phyloP scores from a whole-genome alignment of 106 monocot genomes.

The Acorus calamus region DNA sequence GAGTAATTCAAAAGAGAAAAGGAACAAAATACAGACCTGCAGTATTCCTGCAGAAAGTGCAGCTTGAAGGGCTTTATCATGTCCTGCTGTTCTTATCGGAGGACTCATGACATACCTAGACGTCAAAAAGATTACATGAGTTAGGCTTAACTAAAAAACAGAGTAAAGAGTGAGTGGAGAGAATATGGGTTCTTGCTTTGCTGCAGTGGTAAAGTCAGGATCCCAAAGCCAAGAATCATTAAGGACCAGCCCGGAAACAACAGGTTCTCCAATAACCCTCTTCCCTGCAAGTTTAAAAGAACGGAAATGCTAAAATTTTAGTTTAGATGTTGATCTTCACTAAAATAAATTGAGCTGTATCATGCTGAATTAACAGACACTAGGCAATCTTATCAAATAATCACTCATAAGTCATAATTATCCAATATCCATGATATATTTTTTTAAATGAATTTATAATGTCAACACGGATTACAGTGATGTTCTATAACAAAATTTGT shows the following conservation, averaged over 20 bases:
- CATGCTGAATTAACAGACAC: no score
- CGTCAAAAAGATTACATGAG: background rate
- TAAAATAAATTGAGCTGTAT: no score
- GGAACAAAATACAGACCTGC: slow-evolving; percentile 32
- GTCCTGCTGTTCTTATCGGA: slow-evolving; percentile 79
- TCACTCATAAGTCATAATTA: no score
- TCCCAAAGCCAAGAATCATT: slow-evolving; percentile 96
- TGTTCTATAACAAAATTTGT: no score
- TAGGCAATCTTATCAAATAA: no score
- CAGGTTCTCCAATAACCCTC: slow-evolving; percentile 93
- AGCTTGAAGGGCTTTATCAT: slow-evolving; percentile 81
- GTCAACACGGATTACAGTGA: no score
- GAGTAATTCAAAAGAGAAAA: no score
- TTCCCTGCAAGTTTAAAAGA: slow-evolving; percentile 49
- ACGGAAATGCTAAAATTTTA: background rate
- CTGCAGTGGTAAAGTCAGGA: slow-evolving; percentile 78
- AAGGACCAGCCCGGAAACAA: slow-evolving; percentile 86
- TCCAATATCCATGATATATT: no score
- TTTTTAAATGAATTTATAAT: no score
- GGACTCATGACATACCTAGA: slow-evolving; percentile 97
- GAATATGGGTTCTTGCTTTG: slow-evolving; percentile 41
- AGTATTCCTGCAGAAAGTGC: slow-evolving; percentile 85
- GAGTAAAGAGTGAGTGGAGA: slow-evolving; percentile 1
- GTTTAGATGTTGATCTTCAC: background rate
- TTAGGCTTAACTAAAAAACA: background rate